Evolutionary conservation across 1,284 basidiomycete genomes (phyloP).

Genomic region (Tilletia horrida): DNA sequence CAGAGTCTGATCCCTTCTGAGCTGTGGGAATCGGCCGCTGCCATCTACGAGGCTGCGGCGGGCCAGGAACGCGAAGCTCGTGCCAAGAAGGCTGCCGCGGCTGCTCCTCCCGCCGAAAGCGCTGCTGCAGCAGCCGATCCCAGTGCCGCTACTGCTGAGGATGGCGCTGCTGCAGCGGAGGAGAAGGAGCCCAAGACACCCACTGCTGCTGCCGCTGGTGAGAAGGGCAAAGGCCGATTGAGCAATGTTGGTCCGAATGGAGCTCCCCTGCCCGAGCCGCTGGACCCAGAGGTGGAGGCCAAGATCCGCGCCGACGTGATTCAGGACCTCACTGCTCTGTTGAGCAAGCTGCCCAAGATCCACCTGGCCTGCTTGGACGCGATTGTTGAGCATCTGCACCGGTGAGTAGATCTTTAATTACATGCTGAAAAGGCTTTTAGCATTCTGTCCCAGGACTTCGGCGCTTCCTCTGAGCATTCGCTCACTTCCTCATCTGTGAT

Average conservation of each 20-base stretch:
- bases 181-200: conserved; percentile 12
- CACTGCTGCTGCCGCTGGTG: conserved; percentile 14
- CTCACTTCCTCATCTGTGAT: not conserved
- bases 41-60: conserved; percentile 45
- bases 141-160: too few relatives aligned
- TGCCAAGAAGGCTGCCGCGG: conserved; percentile 18
- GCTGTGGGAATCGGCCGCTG: conserved; percentile 46
- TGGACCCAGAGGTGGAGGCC: conserved; percentile 56
- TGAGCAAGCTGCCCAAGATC: conserved; percentile 72
- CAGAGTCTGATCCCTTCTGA: conserved; percentile 39
- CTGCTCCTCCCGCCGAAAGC: conserved; percentile 2
- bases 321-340: conserved; percentile 66
- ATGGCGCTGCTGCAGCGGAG: not conserved
- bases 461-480: too few relatives aligned
- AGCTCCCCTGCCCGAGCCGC: conserved; percentile 22
- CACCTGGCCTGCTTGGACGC: conserved; percentile 79
- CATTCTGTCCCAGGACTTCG: too few relatives aligned
- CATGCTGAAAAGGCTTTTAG: not conserved
- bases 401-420: conserved; percentile 58
- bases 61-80: conserved; percentile 35
- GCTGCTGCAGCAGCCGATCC: not conserved
- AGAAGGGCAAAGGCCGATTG: conserved; percentile 63
- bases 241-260: conserved; percentile 58
- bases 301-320: conserved; percentile 63
- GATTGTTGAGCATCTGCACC: conserved; percentile 72